Base-by-base conservation (phyloP, 805 yeast genomes). In the Saturnispora silvae region DNA sequence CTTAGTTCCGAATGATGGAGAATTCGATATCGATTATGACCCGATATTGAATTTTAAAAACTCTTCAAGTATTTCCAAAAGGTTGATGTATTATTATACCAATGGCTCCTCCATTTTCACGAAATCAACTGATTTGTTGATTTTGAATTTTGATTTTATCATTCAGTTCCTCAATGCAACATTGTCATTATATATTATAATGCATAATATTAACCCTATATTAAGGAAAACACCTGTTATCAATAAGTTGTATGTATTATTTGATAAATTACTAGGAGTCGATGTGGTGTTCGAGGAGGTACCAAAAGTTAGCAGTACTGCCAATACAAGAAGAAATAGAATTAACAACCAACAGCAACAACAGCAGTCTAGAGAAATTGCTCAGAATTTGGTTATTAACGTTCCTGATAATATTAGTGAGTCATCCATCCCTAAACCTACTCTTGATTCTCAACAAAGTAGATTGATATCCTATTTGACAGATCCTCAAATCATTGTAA, bases 101-200 rank as follows among this genome's bases (percentile, higher is more conserved):
- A 41, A 37, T 20, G 25, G 44, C 20, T 40, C 40, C 10, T 38
- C 35, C 23, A n/a, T n/a, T n/a, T n/a, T n/a, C n/a, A n/a, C n/a
- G n/a, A 33, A 49, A 9, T 46, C 49, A 2, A 34, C 34, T 11
- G 16, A 47, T 7, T 37, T 45, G 22, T 44, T 52, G 30, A 8
- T 23, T 23, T 25, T 10, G 7, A 54, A 50, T 9, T 27, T 53
- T 15, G 60, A 59, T 25, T 49, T 50, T 33, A 34, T 53, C 8
- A 30, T 56, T 4, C 56, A 53, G 25, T 47, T 59, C 33, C 15
- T 44, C 9, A 48, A 53, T 32, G 48, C 63, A 4, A 42, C 52
- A 1, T 41, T 59, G 9, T 53, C 62, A 4, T 31, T 57, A 8
- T 55, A 57, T 44, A 48, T 51, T 2, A 50, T 57, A 14, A 45